phyloP scores from a whole-genome alignment of 225 moss, liverwort and hornwort species.

The Rhytidiadelphus loreus region DNA sequence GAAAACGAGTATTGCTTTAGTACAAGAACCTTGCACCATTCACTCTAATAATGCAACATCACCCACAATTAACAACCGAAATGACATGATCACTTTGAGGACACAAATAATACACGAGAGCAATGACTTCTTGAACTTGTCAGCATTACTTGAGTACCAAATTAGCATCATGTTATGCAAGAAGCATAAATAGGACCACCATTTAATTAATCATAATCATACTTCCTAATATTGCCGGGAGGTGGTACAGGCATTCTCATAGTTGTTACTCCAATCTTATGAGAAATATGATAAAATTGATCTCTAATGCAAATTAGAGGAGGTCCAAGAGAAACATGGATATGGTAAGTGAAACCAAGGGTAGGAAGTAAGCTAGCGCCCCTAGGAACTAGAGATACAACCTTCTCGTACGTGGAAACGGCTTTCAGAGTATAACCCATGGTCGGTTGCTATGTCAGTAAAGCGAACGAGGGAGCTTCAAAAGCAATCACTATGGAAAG shows the following conservation, averaged over 20 bases:
- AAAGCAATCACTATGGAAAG: not conserved
- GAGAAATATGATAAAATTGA: not conserved
- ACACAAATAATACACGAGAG: not conserved
- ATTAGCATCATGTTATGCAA: not conserved
- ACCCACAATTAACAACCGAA: not conserved
- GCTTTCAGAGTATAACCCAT: not conserved
- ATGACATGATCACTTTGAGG: not conserved
- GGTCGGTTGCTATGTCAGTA: not conserved
- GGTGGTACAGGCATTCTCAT: not conserved
- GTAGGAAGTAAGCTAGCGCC: not conserved
- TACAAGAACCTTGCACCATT: not conserved
- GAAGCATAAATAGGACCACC: not conserved
- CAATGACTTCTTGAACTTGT: not conserved
- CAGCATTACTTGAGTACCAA: not conserved
- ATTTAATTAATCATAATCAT: not conserved
- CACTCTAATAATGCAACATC: not conserved
- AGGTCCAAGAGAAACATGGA: not conserved
- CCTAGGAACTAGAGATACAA: not conserved
- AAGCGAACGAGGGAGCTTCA: not conserved
- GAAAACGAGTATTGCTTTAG: not conserved
- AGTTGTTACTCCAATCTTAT: not conserved
- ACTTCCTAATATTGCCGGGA: not conserved
- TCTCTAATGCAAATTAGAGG: not conserved
- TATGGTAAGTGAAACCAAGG: not conserved
- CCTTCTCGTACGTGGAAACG: not conserved